Evolutionary conservation across 768 basidiomycete species (phyloP), one percentile per base, ranked within the genome.

Genomic region (Candolleomyces aberdarensis): DNA sequence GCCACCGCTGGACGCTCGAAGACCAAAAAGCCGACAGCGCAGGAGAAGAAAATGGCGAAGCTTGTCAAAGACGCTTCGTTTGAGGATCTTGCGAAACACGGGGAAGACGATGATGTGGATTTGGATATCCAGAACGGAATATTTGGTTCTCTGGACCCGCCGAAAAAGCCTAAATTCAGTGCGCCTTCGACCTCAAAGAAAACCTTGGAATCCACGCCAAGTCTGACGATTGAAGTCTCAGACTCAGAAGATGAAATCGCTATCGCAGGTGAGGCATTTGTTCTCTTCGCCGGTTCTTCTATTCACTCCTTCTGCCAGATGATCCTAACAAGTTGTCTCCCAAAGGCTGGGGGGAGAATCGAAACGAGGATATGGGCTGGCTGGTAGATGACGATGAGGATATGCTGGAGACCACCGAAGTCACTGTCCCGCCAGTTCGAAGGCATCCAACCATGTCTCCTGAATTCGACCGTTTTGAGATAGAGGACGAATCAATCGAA

Each of bases 301-400:
- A 60, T 29, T 43, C 31, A 46, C 44, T 19, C n/a, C 36, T 41
- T 20, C 32, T 11, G 11, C n/a, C 40, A 56, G 54, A 39, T 17
- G 20, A 10, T 39, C 39, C 20, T 15, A 20, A 56, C 19, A 31
- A 22, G n/a, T 1, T 44, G 26, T 44, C 59, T 20, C 50, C 39
- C 5, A n/a, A 17, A 20, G 20, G 13, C 19, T 19, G 13, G 36
- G 19, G n/a, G 41, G n/a, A n/a, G 2, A 3, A 11, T 43, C 41
- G 11, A 14, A 62, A 57, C 17, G 69, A 78, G 52, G 78, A 78
- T 65, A 85, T 89, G 74, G 80, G 83, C 2, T 89, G 87, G 88
- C 74, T 91, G 20, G 70, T 89, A 10, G 86, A 83, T 26, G 86
- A 85, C 59, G 86, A 88, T 56, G 87, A 87, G 56, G 85, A 88